Percentiles rank a stretch among this genome's conserved stretches.
Evolutionary conservation across 169 alveolate species (phyloP).

Genomic region (Theileria equi): DNA sequence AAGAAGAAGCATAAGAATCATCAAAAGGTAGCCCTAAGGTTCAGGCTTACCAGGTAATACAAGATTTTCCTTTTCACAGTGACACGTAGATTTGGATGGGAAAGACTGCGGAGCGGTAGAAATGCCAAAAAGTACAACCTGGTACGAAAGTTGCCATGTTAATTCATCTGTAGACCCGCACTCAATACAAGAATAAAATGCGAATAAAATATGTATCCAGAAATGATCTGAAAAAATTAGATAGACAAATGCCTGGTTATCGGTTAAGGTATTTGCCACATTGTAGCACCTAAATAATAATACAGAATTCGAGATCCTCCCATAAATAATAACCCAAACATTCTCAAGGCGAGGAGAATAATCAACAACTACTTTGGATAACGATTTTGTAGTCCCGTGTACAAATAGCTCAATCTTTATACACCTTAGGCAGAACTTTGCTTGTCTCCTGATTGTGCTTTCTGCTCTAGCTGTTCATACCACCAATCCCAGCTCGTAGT

Average conservation of each 20-base stretch:
- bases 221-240: slow-evolving; percentile 68
- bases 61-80: neutral
- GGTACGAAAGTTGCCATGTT: neutral
- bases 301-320: slow-evolving; percentile 72
- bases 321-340: slow-evolving; percentile 69
- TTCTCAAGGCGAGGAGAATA: slow-evolving; percentile 56
- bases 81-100: slow-evolving; percentile 71
- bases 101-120: slow-evolving; percentile 69
- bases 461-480: neutral
- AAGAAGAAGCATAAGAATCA: slow-evolving; percentile 72
- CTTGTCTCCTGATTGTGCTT: neutral
- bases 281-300: neutral
- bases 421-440: neutral
- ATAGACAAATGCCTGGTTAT: slow-evolving; percentile 73
- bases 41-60: slow-evolving; percentile 63
- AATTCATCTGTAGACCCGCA: slow-evolving; percentile 15
- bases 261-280: slow-evolving; percentile 45
- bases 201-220: slow-evolving; percentile 70
- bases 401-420: neutral
- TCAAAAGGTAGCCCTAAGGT: slow-evolving; percentile 70
- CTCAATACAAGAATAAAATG: slow-evolving; percentile 68
- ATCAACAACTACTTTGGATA: slow-evolving; percentile 66
- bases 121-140: slow-evolving; percentile 63
- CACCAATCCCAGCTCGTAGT: slow-evolving; percentile 57
- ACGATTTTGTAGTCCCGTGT: neutral